Evolutionary conservation across 768 basidiomycete genomes (phyloP).

Genomic region (Leccinum uliginosum): DNA sequence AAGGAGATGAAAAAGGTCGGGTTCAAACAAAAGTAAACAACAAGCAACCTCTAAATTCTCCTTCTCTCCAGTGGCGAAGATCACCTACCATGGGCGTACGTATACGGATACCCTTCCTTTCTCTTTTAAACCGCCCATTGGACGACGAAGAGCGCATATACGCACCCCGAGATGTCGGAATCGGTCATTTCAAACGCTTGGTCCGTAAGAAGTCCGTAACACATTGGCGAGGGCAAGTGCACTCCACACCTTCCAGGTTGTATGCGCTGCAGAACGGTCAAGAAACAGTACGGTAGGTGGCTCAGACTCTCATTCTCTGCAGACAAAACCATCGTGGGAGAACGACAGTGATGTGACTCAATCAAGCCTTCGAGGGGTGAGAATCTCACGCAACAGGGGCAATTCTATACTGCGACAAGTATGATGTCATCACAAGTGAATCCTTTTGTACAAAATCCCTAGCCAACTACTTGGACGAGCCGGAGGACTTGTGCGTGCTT

Average conservation of each 20-base stretch:
- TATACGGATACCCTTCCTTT: too few relatives aligned
- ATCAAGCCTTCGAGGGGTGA: too few relatives aligned
- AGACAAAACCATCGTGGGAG: too few relatives aligned
- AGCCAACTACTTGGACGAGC: conserved; percentile 21
- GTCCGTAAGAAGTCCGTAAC: background rate
- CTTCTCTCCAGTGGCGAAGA: too few relatives aligned
- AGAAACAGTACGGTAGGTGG: too few relatives aligned
- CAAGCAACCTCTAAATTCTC: too few relatives aligned
- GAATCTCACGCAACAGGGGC: too few relatives aligned
- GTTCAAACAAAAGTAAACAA: background rate
- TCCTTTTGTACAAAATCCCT: background rate
- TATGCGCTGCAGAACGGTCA: conserved; percentile 2
- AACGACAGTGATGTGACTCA: too few relatives aligned
- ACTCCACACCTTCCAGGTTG: background rate
- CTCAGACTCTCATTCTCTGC: too few relatives aligned
- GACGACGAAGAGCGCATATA: background rate
- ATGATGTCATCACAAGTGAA: background rate
- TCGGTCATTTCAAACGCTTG: background rate
- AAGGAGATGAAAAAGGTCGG: background rate
- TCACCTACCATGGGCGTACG: too few relatives aligned
- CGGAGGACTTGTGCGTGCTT: conserved; percentile 23
- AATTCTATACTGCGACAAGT: too few relatives aligned
- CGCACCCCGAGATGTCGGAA: conserved; percentile 10
- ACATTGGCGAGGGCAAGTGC: background rate
- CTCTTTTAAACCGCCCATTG: background rate